Evolutionary conservation across 768 basidiomycete genomes (phyloP), one percentile per base, ranked within the genome.

Genomic region (Coprinellus micaceus): DNA sequence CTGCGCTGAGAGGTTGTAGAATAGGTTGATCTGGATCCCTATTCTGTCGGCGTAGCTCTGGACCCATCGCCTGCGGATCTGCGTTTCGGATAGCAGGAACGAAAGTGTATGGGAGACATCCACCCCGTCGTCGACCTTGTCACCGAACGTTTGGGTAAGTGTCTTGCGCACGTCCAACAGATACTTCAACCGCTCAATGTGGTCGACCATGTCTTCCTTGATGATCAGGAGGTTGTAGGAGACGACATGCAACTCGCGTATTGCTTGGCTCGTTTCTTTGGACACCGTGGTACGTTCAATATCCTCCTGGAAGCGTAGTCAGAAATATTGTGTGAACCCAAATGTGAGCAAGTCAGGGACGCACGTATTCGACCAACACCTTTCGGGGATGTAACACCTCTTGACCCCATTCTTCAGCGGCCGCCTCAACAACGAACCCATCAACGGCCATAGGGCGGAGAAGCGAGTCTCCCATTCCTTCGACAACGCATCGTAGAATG

Each of bases 1-100:
- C 47, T 65, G 63, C 3, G 60, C 51, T 6, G 58, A 40, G 12
- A 65, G 49, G 46, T 64, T 63, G 58, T 65, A 65, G 37, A 63
- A 58, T 1, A 64, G 58, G 48, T 63, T 59, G 48, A 65, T 65
- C 10, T 56, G 53, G 41, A 65, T 65, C n/a, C 56, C 58, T 2
- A 58, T 61, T 3, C 64, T 57, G 28, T 65, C 61, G 17, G 53
- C 59, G 36, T 65, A 67, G 33, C 60, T 64, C 25, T 15, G 24
- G 4, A 58, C 47, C 65, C 64, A 65, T 25, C 60, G 54, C 28
- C 19, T 54, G 37, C 57, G 46, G n/a, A 37, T 53, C 12, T 28
- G 40, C 17, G 57, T 54, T 28, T 60, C 52, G 2, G 64, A 61
- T 2, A 40, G 22, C 17, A 65, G 33, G 44, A 56, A 56, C 6